Evolutionary conservation across 2,329 filamentous ascomycete genomes (phyloP).

Genomic region (Biscogniauxia marginata): DNA sequence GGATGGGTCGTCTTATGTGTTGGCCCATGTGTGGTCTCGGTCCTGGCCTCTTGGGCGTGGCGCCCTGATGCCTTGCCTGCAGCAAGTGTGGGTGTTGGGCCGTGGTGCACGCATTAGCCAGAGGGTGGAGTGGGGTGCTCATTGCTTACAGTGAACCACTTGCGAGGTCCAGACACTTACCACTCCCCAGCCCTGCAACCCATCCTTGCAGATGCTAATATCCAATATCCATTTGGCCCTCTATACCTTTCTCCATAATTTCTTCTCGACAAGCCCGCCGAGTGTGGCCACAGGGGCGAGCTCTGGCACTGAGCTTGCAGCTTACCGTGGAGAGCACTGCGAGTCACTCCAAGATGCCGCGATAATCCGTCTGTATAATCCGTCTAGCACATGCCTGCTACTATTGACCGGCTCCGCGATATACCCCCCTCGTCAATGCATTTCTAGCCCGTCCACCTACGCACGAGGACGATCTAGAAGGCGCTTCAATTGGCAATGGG

Average conservation of each 20-base stretch:
- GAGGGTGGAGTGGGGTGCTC: conserved; percentile 19
- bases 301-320: background rate
- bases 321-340: background rate
- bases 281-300: background rate
- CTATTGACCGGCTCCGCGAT: background rate
- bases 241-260: background rate
- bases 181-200: conserved; percentile 24
- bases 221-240: conserved; percentile 11
- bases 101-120: conserved; percentile 28
- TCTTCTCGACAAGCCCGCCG: background rate
- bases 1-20: conserved; percentile 30
- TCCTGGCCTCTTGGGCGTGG: conserved; percentile 25
- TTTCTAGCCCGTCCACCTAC: background rate
- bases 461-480: background rate
- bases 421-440: background rate
- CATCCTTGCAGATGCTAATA: conserved; percentile 20
- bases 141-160: background rate
- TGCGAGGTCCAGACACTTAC: conserved; percentile 5
- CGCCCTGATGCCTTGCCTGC: conserved; percentile 14
- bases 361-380: background rate
- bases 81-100: conserved; percentile 24
- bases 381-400: background rate
- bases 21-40: conserved; percentile 25
- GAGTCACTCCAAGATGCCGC: background rate
- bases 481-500: conserved; percentile 5